Base-by-base conservation (phyloP, 805 yeast genomes). In the Candida xiaguanensis region DNA sequence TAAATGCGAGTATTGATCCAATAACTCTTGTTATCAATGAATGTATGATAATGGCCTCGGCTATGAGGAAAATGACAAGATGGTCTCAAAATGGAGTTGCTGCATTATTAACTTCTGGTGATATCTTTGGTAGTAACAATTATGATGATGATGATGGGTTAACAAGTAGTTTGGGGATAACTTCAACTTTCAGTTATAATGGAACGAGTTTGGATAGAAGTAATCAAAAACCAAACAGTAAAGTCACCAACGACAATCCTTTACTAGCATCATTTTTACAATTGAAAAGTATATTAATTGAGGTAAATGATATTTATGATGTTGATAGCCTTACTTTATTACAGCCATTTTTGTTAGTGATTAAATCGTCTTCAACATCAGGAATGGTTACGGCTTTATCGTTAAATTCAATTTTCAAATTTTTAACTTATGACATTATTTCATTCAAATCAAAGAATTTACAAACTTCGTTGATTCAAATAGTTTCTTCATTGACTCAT, bases 341-440 rank as follows among this genome's bases (percentile, higher is more conserved):
- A 33, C 91, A 83, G 53, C 99, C 99, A 3, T 93, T 91, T 52
- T 69, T 93, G 36, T 67, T 88, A 40, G 82, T 89, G 15, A 79
- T 93, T 40, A 83, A 86, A 52, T 82, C 95, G 11, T 83, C 95
- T 29, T 72, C 85, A 19, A 88, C 95, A 3, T 78, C 95, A 0
- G 97, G 97, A 4, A 71, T 77, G 47, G 83, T 93, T 41, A 93
- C 99, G 0, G 74, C 86, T 2, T 62, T 87, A 44, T 91, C 97
- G 1, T 70, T 93, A 39, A 75, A 76, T 38, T 78, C 97, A 2
- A 62, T 93, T 12, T 70, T 82, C 26, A 87, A 85, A 59, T 77
- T 93, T 50, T 62, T 91, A 38, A 74, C 76, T 29, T 83, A 85
- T 57, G 77, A 74, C 12, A 77, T 93, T 23, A 71, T 93, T n/a